Evolutionary conservation across 139 green algal genomes (phyloP).

Genomic region (Yamagishiella unicocca): DNA sequence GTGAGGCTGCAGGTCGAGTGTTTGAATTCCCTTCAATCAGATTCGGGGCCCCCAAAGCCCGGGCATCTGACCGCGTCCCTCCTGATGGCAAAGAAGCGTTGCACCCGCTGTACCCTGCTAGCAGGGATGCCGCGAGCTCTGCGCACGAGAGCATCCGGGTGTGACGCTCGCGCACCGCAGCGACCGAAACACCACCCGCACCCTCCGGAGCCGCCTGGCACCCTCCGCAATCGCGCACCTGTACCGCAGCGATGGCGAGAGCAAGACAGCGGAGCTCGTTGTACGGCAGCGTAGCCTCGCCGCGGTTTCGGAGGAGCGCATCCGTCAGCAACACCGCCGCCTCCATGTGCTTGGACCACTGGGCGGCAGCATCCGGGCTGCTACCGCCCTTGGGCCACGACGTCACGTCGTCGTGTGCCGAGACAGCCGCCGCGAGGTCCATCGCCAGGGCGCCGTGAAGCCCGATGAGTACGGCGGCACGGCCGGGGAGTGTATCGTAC

Average conservation of each 20-base stretch:
- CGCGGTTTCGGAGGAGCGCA: constrained; percentile 9
- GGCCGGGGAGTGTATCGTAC: neutral
- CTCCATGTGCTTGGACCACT: neutral
- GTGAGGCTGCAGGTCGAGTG: no score
- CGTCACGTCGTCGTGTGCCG: no score
- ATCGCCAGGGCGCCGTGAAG: constrained; percentile 3
- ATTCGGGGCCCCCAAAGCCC: no score
- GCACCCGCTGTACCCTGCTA: neutral
- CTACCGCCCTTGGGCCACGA: neutral
- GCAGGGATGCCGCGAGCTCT: neutral
- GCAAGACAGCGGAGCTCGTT: neutral
- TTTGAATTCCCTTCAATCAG: no score
- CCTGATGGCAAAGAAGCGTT: neutral
- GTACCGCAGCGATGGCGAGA: neutral
- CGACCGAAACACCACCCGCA: neutral
- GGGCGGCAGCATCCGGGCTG: neutral
- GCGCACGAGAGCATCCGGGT: neutral
- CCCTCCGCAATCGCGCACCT: no score
- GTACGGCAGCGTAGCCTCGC: neutral
- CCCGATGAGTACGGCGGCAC: neutral
- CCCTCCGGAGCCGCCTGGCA: neutral
- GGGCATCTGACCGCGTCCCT: neutral
- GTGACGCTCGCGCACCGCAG: neutral
- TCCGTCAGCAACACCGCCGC: constrained; percentile 1
- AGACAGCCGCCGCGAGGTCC: neutral